Conservation (phyloP, 2,329 filamentous ascomycete species). For the Colletotrichum horii region DNA sequence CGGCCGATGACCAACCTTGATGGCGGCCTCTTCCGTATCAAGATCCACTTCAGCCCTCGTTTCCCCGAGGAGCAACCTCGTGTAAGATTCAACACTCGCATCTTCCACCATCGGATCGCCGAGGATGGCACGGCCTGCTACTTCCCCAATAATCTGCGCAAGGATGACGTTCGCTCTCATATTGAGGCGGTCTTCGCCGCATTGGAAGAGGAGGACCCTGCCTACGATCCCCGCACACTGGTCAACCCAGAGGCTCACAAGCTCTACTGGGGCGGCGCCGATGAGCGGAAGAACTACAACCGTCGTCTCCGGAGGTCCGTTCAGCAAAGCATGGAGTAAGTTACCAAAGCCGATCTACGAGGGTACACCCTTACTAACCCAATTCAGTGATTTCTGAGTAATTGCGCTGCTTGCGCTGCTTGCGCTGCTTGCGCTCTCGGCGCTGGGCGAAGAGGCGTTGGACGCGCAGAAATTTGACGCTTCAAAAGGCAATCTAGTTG, state of each 20-base stretch:
- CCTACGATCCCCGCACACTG: slow-evolving; percentile 87
- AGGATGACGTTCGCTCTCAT: slow-evolving; percentile 81
- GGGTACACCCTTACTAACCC: not conserved
- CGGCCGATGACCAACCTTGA: slow-evolving; percentile 92
- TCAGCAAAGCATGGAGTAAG: slow-evolving; percentile 69
- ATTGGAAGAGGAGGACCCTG: slow-evolving; percentile 86
- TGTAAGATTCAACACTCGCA: slow-evolving; percentile 76
- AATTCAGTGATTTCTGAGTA: slow-evolving; percentile 8
- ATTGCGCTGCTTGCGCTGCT: not conserved
- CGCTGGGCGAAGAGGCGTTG: not conserved
- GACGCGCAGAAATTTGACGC: not conserved
- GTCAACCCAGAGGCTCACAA: slow-evolving; percentile 87
- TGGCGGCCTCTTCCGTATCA: slow-evolving; percentile 86
- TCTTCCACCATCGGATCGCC: slow-evolving; percentile 90
- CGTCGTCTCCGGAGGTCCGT: slow-evolving; percentile 80
- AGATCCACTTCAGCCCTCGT: slow-evolving; percentile 77
- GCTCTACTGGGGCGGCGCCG: slow-evolving; percentile 82
- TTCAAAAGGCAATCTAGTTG: not conserved
- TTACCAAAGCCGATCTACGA: not conserved
- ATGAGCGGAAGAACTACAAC: slow-evolving; percentile 85
- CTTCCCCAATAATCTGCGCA: slow-evolving; percentile 61
- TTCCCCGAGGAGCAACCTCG: slow-evolving; percentile 92
- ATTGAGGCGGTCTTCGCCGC: slow-evolving; percentile 82
- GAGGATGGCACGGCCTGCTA: slow-evolving; percentile 85
- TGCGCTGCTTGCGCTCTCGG: not conserved